Evolutionary conservation across 2,329 filamentous ascomycete species (phyloP).

Genomic region (Fulvia fulva): DNA sequence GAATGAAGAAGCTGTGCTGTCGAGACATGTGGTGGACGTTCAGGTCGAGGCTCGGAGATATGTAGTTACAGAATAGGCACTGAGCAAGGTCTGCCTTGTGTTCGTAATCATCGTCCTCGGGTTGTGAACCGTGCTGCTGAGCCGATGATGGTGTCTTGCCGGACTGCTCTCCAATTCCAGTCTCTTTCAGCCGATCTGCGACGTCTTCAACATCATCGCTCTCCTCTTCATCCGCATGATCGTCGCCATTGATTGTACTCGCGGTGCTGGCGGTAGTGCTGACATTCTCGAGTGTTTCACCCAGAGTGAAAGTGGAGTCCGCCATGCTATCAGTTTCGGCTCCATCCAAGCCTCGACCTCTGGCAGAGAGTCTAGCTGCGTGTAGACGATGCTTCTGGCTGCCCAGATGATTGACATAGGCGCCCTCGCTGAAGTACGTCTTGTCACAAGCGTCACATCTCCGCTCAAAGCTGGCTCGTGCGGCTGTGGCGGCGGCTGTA

Average conservation of each 20-base stretch:
- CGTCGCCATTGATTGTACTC: conserved; percentile 53
- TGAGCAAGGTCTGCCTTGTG: conserved; percentile 42
- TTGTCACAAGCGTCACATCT: conserved; percentile 78
- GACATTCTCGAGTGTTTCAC: conserved; percentile 61
- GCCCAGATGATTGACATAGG: conserved; percentile 84
- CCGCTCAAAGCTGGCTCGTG: conserved; percentile 84
- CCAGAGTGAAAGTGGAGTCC: conserved; percentile 87
- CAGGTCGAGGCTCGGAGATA: conserved; percentile 69
- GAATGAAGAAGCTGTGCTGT: conserved; percentile 92
- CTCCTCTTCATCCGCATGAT: conserved; percentile 65
- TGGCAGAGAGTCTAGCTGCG: conserved; percentile 48
- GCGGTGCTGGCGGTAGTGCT: conserved; percentile 43
- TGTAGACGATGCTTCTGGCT: conserved; percentile 84
- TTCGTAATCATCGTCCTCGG: conserved; percentile 29
- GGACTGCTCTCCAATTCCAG: conserved; percentile 45
- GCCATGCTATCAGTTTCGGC: conserved; percentile 65
- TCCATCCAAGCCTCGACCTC: conserved; percentile 51
- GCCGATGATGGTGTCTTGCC: conserved; percentile 26
- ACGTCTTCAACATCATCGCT: conserved; percentile 66
- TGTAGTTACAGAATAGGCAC: conserved; percentile 91
- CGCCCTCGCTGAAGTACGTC: conserved; percentile 95
- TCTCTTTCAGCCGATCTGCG: conserved; percentile 57
- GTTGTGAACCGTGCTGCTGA: conserved; percentile 35
- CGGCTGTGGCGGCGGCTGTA: conserved; percentile 74
- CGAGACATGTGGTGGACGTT: conserved; percentile 88